A percentile compares a stretch with the other conserved stretches of the same genome.
Conservation (phyloP, 306 rosid species). For the Malus sylvestris region DNA sequence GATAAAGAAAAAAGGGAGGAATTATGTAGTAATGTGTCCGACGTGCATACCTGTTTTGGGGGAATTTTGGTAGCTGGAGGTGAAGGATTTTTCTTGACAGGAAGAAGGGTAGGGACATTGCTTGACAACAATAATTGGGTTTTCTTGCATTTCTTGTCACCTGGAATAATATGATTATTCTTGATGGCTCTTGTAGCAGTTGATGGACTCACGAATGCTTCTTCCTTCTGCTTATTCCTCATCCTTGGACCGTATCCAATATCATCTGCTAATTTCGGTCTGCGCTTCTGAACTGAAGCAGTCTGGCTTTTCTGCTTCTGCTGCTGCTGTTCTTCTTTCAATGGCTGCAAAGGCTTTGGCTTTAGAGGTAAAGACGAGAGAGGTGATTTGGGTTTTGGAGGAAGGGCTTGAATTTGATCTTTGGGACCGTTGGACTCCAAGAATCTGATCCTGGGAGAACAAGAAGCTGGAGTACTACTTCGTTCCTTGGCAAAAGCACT, state of each 20-base stretch:
- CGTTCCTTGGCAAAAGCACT: constrained; percentile 24
- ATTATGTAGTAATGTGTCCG: neutral
- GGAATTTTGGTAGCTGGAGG: constrained; percentile 27
- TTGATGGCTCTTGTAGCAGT: constrained; percentile 26
- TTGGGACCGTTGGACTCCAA: constrained; percentile 34
- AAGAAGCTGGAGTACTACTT: constrained; percentile 25
- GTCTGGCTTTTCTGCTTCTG: constrained; percentile 9
- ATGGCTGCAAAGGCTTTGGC: neutral
- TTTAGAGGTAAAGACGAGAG: neutral
- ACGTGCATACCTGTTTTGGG: constrained; percentile 32
- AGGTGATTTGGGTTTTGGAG: constrained; percentile 12
- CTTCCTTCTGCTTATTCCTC: constrained; percentile 61
- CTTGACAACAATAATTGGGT: constrained; percentile 26
- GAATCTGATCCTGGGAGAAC: constrained; percentile 31
- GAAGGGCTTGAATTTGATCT: constrained; percentile 25
- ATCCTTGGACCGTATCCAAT: constrained; percentile 34
- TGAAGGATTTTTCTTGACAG: constrained; percentile 35
- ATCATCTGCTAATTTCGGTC: constrained; percentile 18
- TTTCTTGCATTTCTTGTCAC: constrained; percentile 46
- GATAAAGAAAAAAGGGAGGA: neutral
- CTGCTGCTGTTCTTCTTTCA: constrained; percentile 11
- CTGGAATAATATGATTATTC: constrained; percentile 13
- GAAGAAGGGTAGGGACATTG: constrained; percentile 37
- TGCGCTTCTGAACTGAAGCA: constrained; percentile 17
- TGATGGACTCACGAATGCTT: constrained; percentile 55